These are phyloP conservation scores for Alternaria incomplexa DNA, from an alignment of 2,329 filamentous ascomycete species.

Conservation along the genomic window DNA sequence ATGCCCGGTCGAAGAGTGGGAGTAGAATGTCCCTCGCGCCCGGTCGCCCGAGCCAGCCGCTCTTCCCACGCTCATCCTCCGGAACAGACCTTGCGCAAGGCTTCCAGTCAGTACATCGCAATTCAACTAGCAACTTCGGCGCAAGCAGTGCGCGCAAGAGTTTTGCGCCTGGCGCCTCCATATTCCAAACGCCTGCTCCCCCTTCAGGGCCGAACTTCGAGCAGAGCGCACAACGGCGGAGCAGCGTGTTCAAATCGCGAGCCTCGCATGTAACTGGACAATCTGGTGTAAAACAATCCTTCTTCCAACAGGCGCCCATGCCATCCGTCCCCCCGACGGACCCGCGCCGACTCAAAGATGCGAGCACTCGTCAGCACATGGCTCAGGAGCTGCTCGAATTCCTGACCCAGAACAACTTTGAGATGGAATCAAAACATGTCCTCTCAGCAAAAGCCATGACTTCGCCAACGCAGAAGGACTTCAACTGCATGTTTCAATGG, in stretches of 20 bases:
- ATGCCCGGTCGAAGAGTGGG: slow-evolving; percentile 80
- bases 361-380: slow-evolving; percentile 79
- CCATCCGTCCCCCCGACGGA: slow-evolving; percentile 84
- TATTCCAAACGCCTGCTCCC: slow-evolving; percentile 53
- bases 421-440: slow-evolving; percentile 95
- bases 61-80: slow-evolving; percentile 84
- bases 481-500: slow-evolving; percentile 98
- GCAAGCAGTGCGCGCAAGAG: slow-evolving; percentile 70
- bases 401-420: slow-evolving; percentile 90
- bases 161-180: slow-evolving; percentile 66
- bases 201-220: slow-evolving; percentile 54
- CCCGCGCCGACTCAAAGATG: slow-evolving; percentile 83
- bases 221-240: slow-evolving; percentile 70
- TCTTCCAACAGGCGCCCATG: slow-evolving; percentile 87
- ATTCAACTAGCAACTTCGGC: slow-evolving; percentile 74
- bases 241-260: slow-evolving; percentile 68
- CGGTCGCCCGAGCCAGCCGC: slow-evolving; percentile 78
- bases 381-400: slow-evolving; percentile 91
- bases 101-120: slow-evolving; percentile 81
- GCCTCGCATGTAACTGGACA: slow-evolving; percentile 71
- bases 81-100: slow-evolving; percentile 82
- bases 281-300: slow-evolving; percentile 80
- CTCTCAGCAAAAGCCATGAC: slow-evolving; percentile 90
- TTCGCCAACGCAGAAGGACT: slow-evolving; percentile 97
- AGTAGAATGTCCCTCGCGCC: slow-evolving; percentile 86